A percentile compares a stretch with the other conserved stretches of the same genome.
Conservation (phyloP, 495 filamentous ascomycete genomes). For the Talaromyces wortmannii region DNA sequence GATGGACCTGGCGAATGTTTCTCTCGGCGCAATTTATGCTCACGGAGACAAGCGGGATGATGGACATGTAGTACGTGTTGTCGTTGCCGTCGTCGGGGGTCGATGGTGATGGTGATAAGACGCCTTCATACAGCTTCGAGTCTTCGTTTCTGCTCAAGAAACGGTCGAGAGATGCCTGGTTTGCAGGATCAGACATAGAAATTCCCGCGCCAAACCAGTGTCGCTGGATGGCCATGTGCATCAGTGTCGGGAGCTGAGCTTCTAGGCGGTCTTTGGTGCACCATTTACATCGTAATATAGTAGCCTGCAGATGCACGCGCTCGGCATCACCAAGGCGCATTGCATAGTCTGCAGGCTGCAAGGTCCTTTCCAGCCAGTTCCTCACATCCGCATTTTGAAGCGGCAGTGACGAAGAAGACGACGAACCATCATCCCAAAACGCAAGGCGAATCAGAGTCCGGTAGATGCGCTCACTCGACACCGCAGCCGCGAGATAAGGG, state of each 20-base stretch:
- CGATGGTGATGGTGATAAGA: not conserved
- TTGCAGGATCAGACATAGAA: constrained; percentile 8
- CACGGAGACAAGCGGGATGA: constrained; percentile 15
- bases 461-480: constrained; percentile 37
- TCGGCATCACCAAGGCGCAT: constrained; percentile 11
- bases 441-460: constrained; percentile 30
- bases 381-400: not conserved
- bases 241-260: constrained; percentile 24
- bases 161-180: constrained; percentile 12
- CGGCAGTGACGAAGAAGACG: not conserved
- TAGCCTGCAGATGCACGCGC: constrained; percentile 20
- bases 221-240: constrained; percentile 22
- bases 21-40: constrained; percentile 9
- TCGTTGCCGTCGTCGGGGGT: not conserved
- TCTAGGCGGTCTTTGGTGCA: constrained; percentile 27
- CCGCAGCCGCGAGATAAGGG: constrained; percentile 21
- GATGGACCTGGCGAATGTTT: constrained; percentile 4
- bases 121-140: constrained; percentile 11
- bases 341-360: constrained; percentile 27
- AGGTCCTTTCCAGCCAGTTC: constrained; percentile 13
- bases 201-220: constrained; percentile 25
- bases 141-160: constrained; percentile 16
- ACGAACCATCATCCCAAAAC: constrained; percentile 26
- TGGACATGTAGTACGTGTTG: constrained; percentile 13
- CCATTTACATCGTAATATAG: constrained; percentile 28